These are phyloP conservation scores for Xerocomus amazonicus DNA, from an alignment of 1,284 basidiomycete genomes.

Conservation along the genomic window DNA sequence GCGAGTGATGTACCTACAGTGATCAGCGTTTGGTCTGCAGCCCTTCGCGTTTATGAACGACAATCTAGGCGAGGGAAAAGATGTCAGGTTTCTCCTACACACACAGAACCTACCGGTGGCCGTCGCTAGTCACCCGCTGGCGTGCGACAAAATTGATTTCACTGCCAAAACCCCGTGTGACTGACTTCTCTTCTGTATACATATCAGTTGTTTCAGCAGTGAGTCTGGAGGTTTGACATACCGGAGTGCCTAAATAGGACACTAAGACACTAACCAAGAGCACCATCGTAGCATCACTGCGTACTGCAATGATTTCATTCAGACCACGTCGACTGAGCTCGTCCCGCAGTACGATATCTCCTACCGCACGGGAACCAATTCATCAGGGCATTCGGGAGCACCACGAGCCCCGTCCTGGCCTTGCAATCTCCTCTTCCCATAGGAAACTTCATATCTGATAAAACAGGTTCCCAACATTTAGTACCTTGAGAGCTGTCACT, in stretches of 20 bases:
- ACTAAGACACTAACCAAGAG: not conserved
- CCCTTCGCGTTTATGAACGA: too few species aligned
- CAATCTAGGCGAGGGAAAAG: too few species aligned
- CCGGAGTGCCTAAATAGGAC: conserved; percentile 53
- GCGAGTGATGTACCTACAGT: too few species aligned
- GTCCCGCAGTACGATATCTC: conserved; percentile 75
- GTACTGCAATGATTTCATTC: conserved; percentile 78
- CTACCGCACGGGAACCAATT: conserved; percentile 74
- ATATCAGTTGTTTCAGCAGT: conserved; percentile 74
- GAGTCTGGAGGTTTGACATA: conserved; percentile 75
- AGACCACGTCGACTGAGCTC: conserved; percentile 79
- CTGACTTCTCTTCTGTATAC: conserved; percentile 85
- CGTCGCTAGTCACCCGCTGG: too few species aligned
- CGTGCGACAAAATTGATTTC: too few species aligned
- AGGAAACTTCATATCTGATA: conserved; percentile 38
- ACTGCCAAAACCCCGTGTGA: too few species aligned
- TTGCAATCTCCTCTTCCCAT: conserved; percentile 75
- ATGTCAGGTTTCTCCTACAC: too few species aligned
- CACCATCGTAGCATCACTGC: conserved; percentile 28
- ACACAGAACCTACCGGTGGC: too few species aligned
- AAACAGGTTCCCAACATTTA: conserved; percentile 40
- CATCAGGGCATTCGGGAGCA: conserved; percentile 76
- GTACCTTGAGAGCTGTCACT: conserved; percentile 60
- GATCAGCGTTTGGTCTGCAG: too few species aligned
- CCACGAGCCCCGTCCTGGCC: conserved; percentile 72